Evolutionary conservation across 2,329 filamentous ascomycete species (phyloP), one percentile per base, ranked within the genome.

Genomic region (Chaetothyriales sp.): DNA sequence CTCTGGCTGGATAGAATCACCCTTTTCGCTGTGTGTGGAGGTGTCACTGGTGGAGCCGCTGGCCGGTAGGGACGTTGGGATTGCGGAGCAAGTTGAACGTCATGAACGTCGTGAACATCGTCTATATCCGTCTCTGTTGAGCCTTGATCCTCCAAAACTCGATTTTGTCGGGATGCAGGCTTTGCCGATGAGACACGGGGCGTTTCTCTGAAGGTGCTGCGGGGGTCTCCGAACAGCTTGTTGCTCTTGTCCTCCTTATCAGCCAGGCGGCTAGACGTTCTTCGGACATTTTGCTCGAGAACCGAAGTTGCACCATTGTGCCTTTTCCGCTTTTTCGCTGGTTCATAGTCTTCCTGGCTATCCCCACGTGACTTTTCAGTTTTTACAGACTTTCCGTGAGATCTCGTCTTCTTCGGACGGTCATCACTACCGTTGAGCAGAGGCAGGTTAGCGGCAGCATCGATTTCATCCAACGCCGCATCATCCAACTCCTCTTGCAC

Each of bases 1-100:
- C 56, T 58, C 43, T 61, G 59, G 48, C 56, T 58, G 18, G 58
- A 60, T 15, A 56, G 29, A 25, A 61, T 51, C 7, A 57, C 47
- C 13, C 29, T 51, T 5, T 49, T 22, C 19, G 25, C 29, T 43
- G 28, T 55, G 19, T 51, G 57, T 18, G 46, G 29, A 5, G 53
- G 53, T 7, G 18, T 37, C 9, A 29, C 33, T 13, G 46, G 46
- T 47, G 45, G 20, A 15, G 43, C 13, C 13, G 40, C 44, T 15
- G 48, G 18, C 15, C 18, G 43, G 33, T 15, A n/a, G 15, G 47
- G 18, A 20, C 2, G 6, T 25, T 25, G 37, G 13, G 53, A 10
- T 25, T n/a, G 33, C 15, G 1, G 13, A 28, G 8, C 8, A 44
- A 13, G 33, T 43, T 43, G 22, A 25, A 45, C 15, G 18, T 53